phyloP scores from a whole-genome alignment of 768 basidiomycete genomes.

The Mycena polygramma region DNA sequence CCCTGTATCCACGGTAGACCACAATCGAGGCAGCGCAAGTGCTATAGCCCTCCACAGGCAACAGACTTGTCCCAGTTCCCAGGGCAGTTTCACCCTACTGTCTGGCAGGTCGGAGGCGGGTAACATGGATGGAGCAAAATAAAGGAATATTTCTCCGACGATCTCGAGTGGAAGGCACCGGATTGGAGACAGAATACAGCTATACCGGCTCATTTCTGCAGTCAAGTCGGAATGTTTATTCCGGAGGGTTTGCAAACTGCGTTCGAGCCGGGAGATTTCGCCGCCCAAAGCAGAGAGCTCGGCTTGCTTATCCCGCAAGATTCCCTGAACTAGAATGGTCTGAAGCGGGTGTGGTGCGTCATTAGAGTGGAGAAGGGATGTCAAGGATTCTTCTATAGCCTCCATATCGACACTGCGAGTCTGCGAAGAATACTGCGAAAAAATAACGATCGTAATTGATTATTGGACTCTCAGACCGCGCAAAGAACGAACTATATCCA shows the following conservation, averaged over 20 bases:
- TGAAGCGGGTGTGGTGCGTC: neutral
- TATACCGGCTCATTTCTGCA: neutral
- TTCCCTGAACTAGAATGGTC: neutral
- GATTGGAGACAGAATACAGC: constrained; percentile 11
- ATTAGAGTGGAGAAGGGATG: constrained; percentile 6
- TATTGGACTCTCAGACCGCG: too few relatives aligned
- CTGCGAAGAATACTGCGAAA: too few relatives aligned
- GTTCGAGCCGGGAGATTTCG: constrained; percentile 6
- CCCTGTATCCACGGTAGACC: constrained; percentile 10
- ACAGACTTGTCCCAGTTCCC: constrained; percentile 21
- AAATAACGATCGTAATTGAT: too few relatives aligned
- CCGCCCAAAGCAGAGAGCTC: neutral
- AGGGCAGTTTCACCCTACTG: neutral
- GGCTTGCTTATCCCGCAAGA: constrained; percentile 1
- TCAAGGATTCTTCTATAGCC: too few relatives aligned
- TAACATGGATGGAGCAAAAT: constrained; percentile 14
- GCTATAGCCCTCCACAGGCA: constrained; percentile 10
- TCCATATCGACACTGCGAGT: too few relatives aligned
- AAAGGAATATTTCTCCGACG: constrained; percentile 23
- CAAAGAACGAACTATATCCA: too few relatives aligned
- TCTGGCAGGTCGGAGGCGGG: too few relatives aligned
- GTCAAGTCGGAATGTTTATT: neutral
- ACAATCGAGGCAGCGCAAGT: constrained; percentile 6
- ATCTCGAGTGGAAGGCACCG: constrained; percentile 16
- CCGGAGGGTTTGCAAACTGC: neutral